These are phyloP conservation scores for Xylariomycetidae sp. DNA, from an alignment of 2,329 filamentous ascomycete genomes.

Conservation along the genomic window DNA sequence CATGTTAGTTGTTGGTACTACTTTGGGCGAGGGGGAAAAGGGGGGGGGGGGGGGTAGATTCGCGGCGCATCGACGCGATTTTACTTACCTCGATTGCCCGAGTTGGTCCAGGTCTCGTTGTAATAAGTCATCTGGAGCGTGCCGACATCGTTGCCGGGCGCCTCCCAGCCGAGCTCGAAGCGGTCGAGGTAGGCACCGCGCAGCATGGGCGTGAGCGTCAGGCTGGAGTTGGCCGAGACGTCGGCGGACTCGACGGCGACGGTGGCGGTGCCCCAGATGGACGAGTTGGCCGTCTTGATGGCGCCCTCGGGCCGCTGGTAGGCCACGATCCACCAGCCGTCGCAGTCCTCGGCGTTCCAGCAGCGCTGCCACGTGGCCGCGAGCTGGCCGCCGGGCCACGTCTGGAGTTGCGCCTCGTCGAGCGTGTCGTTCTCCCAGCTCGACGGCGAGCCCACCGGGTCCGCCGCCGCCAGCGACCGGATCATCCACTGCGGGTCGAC, in stretches of 20 bases:
- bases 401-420: constrained; percentile 9
- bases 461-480: constrained; percentile 11
- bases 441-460: constrained; percentile 13
- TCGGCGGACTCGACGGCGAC: constrained; percentile 12
- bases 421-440: constrained; percentile 18
- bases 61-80: no score
- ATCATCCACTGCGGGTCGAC: constrained; percentile 15
- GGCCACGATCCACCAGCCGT: constrained; percentile 17
- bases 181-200: constrained; percentile 10
- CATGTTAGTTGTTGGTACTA: constrained; percentile 1
- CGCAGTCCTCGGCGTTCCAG: constrained; percentile 6
- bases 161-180: constrained; percentile 14
- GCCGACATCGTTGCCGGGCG: constrained; percentile 7
- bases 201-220: constrained; percentile 18
- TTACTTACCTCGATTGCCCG: constrained; percentile 11
- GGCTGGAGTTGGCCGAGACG: constrained; percentile 16
- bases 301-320: constrained; percentile 20
- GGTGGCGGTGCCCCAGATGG: constrained; percentile 12
- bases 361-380: constrained; percentile 19
- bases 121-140: constrained; percentile 14
- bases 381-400: constrained; percentile 18
- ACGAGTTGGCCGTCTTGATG: constrained; percentile 20
- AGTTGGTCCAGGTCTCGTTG: constrained; percentile 12
- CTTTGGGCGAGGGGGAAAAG: neutral
- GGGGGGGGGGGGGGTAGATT: no score